Percentiles rank a stretch among this genome's conserved stretches.
Evolutionary conservation across 257 asterid species (phyloP).

Genomic region (Fraxinus anomala): DNA sequence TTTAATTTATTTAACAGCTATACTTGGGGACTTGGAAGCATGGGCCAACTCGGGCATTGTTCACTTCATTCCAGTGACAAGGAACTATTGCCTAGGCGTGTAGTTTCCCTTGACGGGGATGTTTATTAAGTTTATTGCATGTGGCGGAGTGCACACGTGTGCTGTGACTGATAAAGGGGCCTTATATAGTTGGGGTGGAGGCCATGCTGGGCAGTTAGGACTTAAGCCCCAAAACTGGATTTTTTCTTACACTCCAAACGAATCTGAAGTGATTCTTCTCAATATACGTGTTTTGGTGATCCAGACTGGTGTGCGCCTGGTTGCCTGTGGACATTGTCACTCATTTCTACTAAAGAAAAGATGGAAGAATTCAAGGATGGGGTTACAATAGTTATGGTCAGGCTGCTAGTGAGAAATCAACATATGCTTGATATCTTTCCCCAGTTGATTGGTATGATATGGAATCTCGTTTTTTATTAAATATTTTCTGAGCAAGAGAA

Average conservation of each 20-base stretch:
- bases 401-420: constrained; percentile 88
- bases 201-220: constrained; percentile 91
- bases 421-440: constrained; percentile 94
- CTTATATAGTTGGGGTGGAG: constrained; percentile 93
- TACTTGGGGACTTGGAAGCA: constrained; percentile 96
- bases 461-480: background rate
- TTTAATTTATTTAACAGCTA: constrained; percentile 48
- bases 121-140: constrained; percentile 59
- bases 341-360: constrained; percentile 72
- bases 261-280: constrained; percentile 74
- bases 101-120: constrained; percentile 73
- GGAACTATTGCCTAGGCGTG: constrained; percentile 82
- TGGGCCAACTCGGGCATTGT: constrained; percentile 97
- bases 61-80: constrained; percentile 84
- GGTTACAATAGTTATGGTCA: constrained; percentile 97
- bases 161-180: constrained; percentile 82
- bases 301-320: constrained; percentile 68
- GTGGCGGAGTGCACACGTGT: constrained; percentile 95
- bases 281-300: constrained; percentile 79
- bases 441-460: constrained; percentile 87
- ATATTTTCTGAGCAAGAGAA: background rate
- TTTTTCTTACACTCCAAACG: constrained; percentile 56
- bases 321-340: constrained; percentile 93
- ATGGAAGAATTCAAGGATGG: constrained; percentile 96
- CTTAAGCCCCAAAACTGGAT: constrained; percentile 75